phyloP scores from a whole-genome alignment of 441 rosid species.

The Populus hybrid region DNA sequence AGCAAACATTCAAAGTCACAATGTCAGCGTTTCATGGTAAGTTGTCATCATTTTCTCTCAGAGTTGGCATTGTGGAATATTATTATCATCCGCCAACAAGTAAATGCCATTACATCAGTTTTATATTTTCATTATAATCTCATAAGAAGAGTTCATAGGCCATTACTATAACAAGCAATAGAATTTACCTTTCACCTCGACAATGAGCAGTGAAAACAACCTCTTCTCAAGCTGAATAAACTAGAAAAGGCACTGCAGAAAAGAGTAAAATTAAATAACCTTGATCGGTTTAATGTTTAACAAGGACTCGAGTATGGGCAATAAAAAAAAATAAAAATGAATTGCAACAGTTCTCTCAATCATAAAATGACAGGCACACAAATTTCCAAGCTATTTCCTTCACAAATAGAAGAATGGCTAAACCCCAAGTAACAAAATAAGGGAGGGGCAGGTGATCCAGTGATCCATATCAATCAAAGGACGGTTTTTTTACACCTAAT shows the following conservation, averaged over 20 bases:
- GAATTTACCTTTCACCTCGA: conserved; percentile 28
- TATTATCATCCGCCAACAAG: background rate
- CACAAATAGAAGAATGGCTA: too few species aligned
- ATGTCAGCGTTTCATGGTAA: background rate
- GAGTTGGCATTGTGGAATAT: background rate
- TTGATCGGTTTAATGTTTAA: background rate
- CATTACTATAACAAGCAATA: background rate
- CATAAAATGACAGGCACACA: too few species aligned
- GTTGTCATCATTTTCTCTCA: background rate
- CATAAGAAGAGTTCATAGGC: background rate
- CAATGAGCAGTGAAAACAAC: conserved; percentile 3
- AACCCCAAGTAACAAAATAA: too few species aligned
- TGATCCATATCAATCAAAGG: too few species aligned
- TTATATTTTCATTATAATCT: background rate
- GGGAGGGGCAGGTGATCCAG: too few species aligned
- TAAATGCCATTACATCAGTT: background rate
- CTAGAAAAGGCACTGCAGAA: conserved; percentile 56
- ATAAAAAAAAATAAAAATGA: background rate
- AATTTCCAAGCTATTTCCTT: too few species aligned
- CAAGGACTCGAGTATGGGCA: background rate
- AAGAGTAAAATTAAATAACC: background rate
- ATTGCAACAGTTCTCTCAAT: background rate
- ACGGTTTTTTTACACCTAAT: too few species aligned
- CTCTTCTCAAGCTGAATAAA: conserved; percentile 46
- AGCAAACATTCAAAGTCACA: background rate